Percentiles rank a stretch among this genome's conserved stretches.
phyloP scores from a whole-genome alignment of 2,329 filamentous ascomycete genomes.

The Penicillium sp. region DNA sequence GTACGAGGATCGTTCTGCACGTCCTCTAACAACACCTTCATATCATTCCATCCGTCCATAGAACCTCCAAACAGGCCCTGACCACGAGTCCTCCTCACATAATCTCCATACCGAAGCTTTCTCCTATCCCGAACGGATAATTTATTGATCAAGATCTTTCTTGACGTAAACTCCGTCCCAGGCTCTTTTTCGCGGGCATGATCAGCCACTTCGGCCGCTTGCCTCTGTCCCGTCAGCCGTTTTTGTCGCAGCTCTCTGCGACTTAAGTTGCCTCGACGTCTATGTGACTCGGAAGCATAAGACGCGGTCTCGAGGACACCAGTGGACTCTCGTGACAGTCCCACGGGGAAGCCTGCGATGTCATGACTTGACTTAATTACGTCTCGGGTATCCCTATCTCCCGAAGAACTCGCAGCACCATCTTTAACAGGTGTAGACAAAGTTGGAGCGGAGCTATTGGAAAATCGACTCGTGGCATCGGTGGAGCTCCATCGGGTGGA shows the following conservation, averaged over 20 bases:
- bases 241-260: not conserved
- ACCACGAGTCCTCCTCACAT: not conserved
- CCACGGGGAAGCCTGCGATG: not conserved
- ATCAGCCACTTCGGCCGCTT: not conserved
- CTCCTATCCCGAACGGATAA: conserved; percentile 26
- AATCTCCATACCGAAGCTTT: conserved; percentile 27
- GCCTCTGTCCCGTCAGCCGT: not conserved
- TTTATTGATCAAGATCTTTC: not conserved
- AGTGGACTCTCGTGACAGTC: not conserved
- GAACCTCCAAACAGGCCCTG: not conserved
- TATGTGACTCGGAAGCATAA: not conserved
- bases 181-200: not conserved
- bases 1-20: conserved; percentile 20
- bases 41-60: conserved; percentile 9
- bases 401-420: not conserved
- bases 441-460: not conserved
- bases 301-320: not conserved
- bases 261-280: not conserved
- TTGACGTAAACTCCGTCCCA: not conserved
- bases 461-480: not conserved
- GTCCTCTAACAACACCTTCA: conserved; percentile 28
- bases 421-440: not conserved
- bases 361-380: not conserved
- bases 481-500: conserved; percentile 28
- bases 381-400: not conserved